Conservation (phyloP, 208 protist genomes). For the Wallacemonas collosoma region DNA sequence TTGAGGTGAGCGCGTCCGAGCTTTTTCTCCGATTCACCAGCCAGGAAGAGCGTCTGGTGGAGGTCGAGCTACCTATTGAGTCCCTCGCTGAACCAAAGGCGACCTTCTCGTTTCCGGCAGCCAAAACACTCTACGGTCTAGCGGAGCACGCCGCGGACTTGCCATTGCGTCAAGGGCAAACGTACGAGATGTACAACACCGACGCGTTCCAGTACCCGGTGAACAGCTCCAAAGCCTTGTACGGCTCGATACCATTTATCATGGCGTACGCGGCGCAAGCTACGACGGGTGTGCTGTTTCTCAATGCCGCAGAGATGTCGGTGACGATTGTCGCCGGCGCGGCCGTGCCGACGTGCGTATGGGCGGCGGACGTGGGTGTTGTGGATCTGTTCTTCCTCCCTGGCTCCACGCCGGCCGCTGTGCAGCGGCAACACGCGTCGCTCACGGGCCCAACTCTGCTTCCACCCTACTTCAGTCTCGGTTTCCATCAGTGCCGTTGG, state of each 20-base stretch:
- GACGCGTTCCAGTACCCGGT: conserved; percentile 98
- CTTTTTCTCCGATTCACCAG: conserved; percentile 24
- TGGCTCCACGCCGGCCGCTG: conserved; percentile 80
- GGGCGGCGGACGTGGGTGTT: conserved; percentile 93
- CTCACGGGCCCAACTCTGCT: conserved; percentile 94
- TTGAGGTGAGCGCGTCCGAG: neutral
- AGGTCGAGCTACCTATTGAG: conserved; percentile 11
- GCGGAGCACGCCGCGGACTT: conserved; percentile 95
- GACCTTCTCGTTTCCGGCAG: conserved; percentile 52
- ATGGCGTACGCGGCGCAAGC: conserved; percentile 70
- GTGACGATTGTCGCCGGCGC: conserved; percentile 32
- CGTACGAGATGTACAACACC: conserved; percentile 97
- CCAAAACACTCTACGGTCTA: conserved; percentile 93
- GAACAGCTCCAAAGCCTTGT: conserved; percentile 94
- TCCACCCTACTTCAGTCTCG: conserved; percentile 96
- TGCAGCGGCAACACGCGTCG: conserved; percentile 93
- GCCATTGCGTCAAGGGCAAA: conserved; percentile 66
- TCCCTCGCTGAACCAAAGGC: conserved; percentile 18
- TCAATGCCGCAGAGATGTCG: conserved; percentile 93
- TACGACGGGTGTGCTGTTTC: conserved; percentile 92
- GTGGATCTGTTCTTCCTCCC: conserved; percentile 98
- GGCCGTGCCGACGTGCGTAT: conserved; percentile 70
- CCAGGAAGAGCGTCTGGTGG: conserved; percentile 16
- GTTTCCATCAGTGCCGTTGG: conserved; percentile 99
- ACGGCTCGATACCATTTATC: conserved; percentile 97